phyloP scores from a whole-genome alignment of 1,284 basidiomycete genomes.

The Trametes sp. region DNA sequence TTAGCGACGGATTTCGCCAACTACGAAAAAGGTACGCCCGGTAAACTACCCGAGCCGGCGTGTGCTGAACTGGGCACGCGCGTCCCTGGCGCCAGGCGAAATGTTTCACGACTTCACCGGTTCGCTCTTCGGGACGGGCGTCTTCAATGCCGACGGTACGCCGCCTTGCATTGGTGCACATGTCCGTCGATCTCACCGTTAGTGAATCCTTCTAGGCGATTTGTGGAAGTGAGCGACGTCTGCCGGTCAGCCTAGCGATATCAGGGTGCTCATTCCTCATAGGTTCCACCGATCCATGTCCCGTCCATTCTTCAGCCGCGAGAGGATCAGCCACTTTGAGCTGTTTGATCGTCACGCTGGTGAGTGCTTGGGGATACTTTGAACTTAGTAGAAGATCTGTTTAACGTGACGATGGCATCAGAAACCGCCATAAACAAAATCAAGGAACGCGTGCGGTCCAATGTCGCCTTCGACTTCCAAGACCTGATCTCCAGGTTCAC shows the following conservation, averaged over 20 bases:
- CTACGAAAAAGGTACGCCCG: constrained; percentile 50
- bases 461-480: constrained; percentile 53
- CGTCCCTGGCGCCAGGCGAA: constrained; percentile 1
- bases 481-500: constrained; percentile 76
- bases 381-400: no score
- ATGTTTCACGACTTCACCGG: constrained; percentile 35
- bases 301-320: constrained; percentile 41
- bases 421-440: constrained; percentile 44
- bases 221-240: constrained; percentile 47
- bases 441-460: constrained; percentile 42
- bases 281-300: constrained; percentile 55
- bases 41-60: neutral
- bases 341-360: constrained; percentile 53
- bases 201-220: constrained; percentile 40
- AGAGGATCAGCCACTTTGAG: constrained; percentile 54
- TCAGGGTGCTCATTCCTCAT: neutral
- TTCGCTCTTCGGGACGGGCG: constrained; percentile 51
- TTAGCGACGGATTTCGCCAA: constrained; percentile 52
- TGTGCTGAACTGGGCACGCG: no score
- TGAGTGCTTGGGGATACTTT: constrained; percentile 3
- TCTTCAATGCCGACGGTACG: constrained; percentile 56
- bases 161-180: neutral
- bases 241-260: no score
- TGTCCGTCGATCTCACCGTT: neutral
- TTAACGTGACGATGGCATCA: no score